Conservation (phyloP, 2,329 filamentous ascomycete genomes). For the Pseudocercospora cruenta region DNA sequence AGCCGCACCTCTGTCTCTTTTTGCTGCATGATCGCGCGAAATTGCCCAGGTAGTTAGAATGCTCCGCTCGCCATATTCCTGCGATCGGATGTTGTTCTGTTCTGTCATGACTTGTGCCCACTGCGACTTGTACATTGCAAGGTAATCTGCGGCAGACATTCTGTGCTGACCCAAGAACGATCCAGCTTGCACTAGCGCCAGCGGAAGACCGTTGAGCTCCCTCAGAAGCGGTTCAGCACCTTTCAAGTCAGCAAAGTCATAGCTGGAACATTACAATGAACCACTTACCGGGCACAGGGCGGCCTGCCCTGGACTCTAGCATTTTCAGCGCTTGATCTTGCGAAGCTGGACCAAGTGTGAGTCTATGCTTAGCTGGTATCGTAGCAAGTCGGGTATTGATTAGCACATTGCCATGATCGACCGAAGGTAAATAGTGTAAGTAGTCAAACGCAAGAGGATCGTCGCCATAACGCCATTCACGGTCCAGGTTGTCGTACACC, state of each 20-base stretch:
- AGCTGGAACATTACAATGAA: not conserved
- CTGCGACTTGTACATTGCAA: slow-evolving; percentile 12
- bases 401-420: slow-evolving; percentile 35
- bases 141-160: slow-evolving; percentile 15
- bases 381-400: slow-evolving; percentile 35
- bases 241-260: not conserved
- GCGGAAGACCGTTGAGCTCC: slow-evolving; percentile 35
- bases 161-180: slow-evolving; percentile 25
- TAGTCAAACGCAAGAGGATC: slow-evolving; percentile 32
- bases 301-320: slow-evolving; percentile 33
- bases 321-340: slow-evolving; percentile 34
- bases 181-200: slow-evolving; percentile 34
- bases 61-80: not conserved
- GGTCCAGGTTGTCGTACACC: slow-evolving; percentile 43
- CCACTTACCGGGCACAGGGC: slow-evolving; percentile 10
- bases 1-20: not conserved
- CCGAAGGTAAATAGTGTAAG: slow-evolving; percentile 12
- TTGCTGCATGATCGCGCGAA: not conserved
- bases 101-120: slow-evolving; percentile 14
- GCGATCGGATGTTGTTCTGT: slow-evolving; percentile 2
- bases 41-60: not conserved
- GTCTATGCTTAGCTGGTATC: not conserved
- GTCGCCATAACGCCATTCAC: slow-evolving; percentile 11
- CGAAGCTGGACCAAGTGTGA: not conserved
- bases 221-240: slow-evolving; percentile 27